Evolutionary conservation across 169 alveolate genomes (phyloP), one percentile per base, ranked within the genome.

Genomic region (Plasmodium fragile): DNA sequence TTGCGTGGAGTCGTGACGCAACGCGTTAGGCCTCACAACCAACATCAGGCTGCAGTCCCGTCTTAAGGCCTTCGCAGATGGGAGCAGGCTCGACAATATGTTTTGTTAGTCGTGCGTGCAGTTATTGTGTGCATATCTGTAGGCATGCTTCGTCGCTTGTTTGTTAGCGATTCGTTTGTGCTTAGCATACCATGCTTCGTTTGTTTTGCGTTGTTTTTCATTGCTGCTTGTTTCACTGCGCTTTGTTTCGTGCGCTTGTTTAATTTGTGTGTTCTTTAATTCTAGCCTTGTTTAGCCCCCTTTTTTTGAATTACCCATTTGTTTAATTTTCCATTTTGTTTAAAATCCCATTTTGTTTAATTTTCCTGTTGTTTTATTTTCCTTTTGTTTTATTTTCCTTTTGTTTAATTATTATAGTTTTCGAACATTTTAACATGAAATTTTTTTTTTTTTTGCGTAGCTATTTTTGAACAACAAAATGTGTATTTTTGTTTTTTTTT

Each of bases 391-490:
- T 22, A 65, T 65, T 65, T 65, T 65, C 16, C 39, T 65, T 65
- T 65, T 65, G 75, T 65, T 65, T 65, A 22, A 65, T 65, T 65
- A 65, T 65, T 28, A 18, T 22, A 65, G 36, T 65, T 65, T 65
- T 65, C 75, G n/a, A 6, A 22, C 36, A 8, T 65, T 65, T 65
- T 18, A 22, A 22, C n/a, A 8, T 65, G 75, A 32, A 65, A 65
- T 65, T 81, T 81, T 81, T 25, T 80, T 80, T 49, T 79, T 79
- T 43, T 39, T 43, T 79, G 59, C 28, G 25, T 79, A 41, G 72
- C 85, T 32, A n/a, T 79, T 79, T 79, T 45, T 36, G 30, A 79
- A 79, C 25, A 79, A 7, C 22, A 16, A 72, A 32, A 25, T 72
- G 43, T 28, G 22, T 72, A 45, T 79, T 79, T 7, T 8, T 39